A percentile compares a stretch with the other conserved stretches of the same genome.
Evolutionary conservation across 768 basidiomycete genomes (phyloP).

Genomic region (Neoboletus brunneissimus): DNA sequence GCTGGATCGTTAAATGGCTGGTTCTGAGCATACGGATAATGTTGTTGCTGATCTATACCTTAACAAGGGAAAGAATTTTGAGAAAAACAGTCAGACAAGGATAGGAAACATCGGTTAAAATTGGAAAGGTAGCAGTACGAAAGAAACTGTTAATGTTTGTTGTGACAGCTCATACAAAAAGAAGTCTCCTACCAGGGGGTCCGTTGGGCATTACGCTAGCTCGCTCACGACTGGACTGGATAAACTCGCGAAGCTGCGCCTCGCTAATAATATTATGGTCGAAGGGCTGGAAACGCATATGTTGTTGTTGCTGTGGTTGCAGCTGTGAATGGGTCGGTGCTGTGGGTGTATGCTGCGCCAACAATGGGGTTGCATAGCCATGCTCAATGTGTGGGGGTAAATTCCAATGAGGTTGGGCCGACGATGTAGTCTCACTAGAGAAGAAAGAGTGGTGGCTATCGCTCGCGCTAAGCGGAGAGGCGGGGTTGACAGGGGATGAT

Average conservation of each 20-base stretch:
- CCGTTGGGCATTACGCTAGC: constrained; percentile 35
- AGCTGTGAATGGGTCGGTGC: constrained; percentile 33
- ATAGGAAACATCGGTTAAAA: constrained; percentile 22
- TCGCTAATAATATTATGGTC: constrained; percentile 58
- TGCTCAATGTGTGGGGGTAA: constrained; percentile 40
- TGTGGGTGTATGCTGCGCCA: constrained; percentile 45
- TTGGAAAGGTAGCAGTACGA: constrained; percentile 25
- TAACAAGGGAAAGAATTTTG: constrained; percentile 12
- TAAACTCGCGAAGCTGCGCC: constrained; percentile 73
- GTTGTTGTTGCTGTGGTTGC: constrained; percentile 34
- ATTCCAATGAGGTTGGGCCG: constrained; percentile 45
- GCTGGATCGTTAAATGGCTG: constrained; percentile 71
- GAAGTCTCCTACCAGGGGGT: constrained; percentile 49
- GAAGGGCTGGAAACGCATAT: constrained; percentile 54
- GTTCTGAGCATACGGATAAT: constrained; percentile 33
- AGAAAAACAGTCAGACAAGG: constrained; percentile 13
- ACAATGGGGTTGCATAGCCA: constrained; percentile 46
- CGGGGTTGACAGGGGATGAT: constrained; percentile 56
- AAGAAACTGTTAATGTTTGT: constrained; percentile 34
- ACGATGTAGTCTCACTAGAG: constrained; percentile 38
- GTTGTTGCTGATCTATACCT: constrained; percentile 37
- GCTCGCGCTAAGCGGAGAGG: constrained; percentile 53
- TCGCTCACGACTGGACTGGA: constrained; percentile 65
- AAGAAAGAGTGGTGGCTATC: constrained; percentile 50
- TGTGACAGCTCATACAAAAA: constrained; percentile 36